Evolutionary conservation across 2,329 filamentous ascomycete species (phyloP).

Genomic region (Chaetomiaceae sp.): DNA sequence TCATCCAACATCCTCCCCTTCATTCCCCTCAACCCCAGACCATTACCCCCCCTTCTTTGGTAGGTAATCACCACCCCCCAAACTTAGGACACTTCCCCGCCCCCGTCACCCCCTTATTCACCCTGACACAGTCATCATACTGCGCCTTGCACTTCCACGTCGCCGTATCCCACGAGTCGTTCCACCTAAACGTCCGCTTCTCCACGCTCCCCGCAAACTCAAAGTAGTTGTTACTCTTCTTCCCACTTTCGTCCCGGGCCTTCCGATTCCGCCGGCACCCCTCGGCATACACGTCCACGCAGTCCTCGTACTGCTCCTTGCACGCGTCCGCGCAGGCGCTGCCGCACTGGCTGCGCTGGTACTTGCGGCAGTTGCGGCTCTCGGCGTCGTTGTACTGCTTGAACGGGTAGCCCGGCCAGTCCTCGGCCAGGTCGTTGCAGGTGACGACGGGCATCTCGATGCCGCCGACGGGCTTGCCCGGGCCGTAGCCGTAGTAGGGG

Average conservation of each 20-base stretch:
- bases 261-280: slow-evolving; percentile 38
- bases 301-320: slow-evolving; percentile 48
- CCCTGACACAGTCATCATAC: slow-evolving; percentile 44
- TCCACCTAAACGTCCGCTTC: slow-evolving; percentile 26
- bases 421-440: slow-evolving; percentile 48
- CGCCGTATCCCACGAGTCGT: slow-evolving; percentile 30
- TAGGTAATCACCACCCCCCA: slow-evolving; percentile 1
- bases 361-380: slow-evolving; percentile 41
- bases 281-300: slow-evolving; percentile 45
- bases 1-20: neutral
- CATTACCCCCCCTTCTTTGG: neutral
- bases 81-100: slow-evolving; percentile 35
- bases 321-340: slow-evolving; percentile 50
- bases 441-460: slow-evolving; percentile 50
- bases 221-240: slow-evolving; percentile 14
- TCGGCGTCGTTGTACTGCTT: slow-evolving; percentile 49
- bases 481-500: slow-evolving; percentile 62
- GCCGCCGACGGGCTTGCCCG: slow-evolving; percentile 53
- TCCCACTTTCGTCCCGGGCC: neutral
- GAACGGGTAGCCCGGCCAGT: slow-evolving; percentile 43
- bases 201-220: slow-evolving; percentile 15
- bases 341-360: slow-evolving; percentile 34
- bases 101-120: slow-evolving; percentile 39
- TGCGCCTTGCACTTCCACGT: slow-evolving; percentile 44
- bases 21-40: neutral